Evolutionary conservation across 768 basidiomycete species (phyloP), one percentile per base, ranked within the genome.

Genomic region (Daedaleopsis nitida): DNA sequence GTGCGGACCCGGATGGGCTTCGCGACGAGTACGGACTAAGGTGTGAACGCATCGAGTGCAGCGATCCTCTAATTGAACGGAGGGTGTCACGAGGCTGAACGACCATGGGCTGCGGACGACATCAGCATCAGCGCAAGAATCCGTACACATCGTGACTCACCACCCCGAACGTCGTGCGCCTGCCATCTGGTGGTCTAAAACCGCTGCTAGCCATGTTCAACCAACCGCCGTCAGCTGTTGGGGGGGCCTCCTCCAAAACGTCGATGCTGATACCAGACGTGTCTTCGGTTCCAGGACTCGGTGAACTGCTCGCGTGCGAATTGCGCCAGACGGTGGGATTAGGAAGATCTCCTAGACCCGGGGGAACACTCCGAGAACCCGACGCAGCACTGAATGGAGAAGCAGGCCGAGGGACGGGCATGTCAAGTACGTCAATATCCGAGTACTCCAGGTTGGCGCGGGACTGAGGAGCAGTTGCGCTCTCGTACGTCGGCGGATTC

Each of bases 221-320:
- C 90, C 90, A 91, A 5, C 81, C 76, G 57, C 81, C 83, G 19
- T 79, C 79, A 24, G 89, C 84, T 57, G 69, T 69, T 3, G 90
- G 89, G 9, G 90, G 89, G 23, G 80, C 86, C 37, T 89, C 86
- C 62, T 92, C 90, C 16, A 89, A 74, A 6, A 89, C 69, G 68
- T 91, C 87, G 19, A 86, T 80, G 3, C 79, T 73, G 56, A 86
- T 69, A 6, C 60, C 66, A 3, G 65, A 65, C 43, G 65, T 65
- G n/a, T 51, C 48, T 7, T 66, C 68, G 14, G 62, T 64, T 17
- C 39, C 58, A 9, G 62, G 60, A 21, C 57, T 68, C 7, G 60
- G 27, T 11, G 49, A 43, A 49, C 51, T 63, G 59, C 59, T 62
- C 23, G 52, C 63, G 50, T 61, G 71, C 63, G 72, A 79, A 52